Evolutionary conservation across 805 yeast species (phyloP), one percentile per base, ranked within the genome.

Genomic region (Wickerhamomyces hampshirensis): DNA sequence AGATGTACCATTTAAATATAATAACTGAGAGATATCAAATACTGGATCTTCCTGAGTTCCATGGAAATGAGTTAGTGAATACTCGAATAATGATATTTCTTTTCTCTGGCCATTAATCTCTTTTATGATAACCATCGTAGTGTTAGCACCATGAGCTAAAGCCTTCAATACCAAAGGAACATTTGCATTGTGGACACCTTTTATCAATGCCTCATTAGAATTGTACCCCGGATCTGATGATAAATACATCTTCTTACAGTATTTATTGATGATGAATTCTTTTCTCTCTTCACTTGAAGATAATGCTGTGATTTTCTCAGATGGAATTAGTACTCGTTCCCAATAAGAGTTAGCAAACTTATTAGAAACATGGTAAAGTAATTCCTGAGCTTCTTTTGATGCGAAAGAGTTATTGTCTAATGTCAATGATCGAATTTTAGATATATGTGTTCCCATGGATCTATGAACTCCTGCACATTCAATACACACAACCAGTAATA

Each of bases 401-500:
- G 80, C 71, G 15, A 64, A 73, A 1, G 70, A 58, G 5, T 57
- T 59, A 19, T 73, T 72, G 55, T 89, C 97, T 30, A 85, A 63
- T n/a, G 75, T 80, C 36, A 89, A 63, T 1, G 95, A 85, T 44
- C 85, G 69, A 4, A 89, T 75, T 53, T 83, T 86, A 6, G 93
- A 75, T 5, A 87, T 69, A 45, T 83, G 88, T 0, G 95, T 70
- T 0, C 97, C 96, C 54, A 91, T 59, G 15, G 86, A 79, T 37
- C 96, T 67, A 58, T 89, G 97, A n/a, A 80, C 78, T 0, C 95
- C 88, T 0, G 96, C 79, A 51, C 98, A 89, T 34, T 80, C 77
- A 30, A 86, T 80, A 58, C 98, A 89, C 18, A 91, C 65, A 4
- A 81, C 75, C 19, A 78, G 77, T 37, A 87, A 59, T 28, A 81